Evolutionary conservation across 2,329 filamentous ascomycete species (phyloP).

Genomic region (Incumbomyces delicatus): DNA sequence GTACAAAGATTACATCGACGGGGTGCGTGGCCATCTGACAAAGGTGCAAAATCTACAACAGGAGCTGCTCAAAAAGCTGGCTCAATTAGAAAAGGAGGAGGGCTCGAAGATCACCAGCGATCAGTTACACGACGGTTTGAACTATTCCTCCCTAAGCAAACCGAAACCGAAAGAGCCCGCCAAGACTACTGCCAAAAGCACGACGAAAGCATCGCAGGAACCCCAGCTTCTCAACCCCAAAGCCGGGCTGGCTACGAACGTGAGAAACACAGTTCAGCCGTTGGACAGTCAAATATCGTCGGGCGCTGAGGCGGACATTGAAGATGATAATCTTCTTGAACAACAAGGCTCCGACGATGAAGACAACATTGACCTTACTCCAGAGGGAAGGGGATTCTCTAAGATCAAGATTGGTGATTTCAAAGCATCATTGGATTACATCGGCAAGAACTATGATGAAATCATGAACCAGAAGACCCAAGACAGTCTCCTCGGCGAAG

Average conservation of each 20-base stretch:
- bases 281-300: slow-evolving; percentile 41
- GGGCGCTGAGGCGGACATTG: slow-evolving; percentile 53
- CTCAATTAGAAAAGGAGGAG: slow-evolving; percentile 75
- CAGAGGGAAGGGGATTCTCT: slow-evolving; percentile 70
- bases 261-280: slow-evolving; percentile 29
- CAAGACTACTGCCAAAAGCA: slow-evolving; percentile 29
- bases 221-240: slow-evolving; percentile 22
- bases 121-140: slow-evolving; percentile 76
- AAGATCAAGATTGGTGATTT: slow-evolving; percentile 70
- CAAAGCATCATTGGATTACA: slow-evolving; percentile 61
- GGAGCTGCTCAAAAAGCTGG: slow-evolving; percentile 64
- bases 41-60: slow-evolving; percentile 72
- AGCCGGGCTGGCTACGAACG: slow-evolving; percentile 35
- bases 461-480: slow-evolving; percentile 79
- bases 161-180: slow-evolving; percentile 30
- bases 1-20: slow-evolving; percentile 66
- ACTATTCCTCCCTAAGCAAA: slow-evolving; percentile 73
- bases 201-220: slow-evolving; percentile 10
- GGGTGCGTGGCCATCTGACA: slow-evolving; percentile 63
- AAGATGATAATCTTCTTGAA: slow-evolving; percentile 36
- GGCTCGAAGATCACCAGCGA: slow-evolving; percentile 89
- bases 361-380: slow-evolving; percentile 64
- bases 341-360: slow-evolving; percentile 49
- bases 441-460: slow-evolving; percentile 59
- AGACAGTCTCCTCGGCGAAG: slow-evolving; percentile 80